A percentile compares a stretch with the other conserved stretches of the same genome.
Conservation (phyloP, 164 flowering plant genomes). For the Chimonanthus salicifolius region DNA sequence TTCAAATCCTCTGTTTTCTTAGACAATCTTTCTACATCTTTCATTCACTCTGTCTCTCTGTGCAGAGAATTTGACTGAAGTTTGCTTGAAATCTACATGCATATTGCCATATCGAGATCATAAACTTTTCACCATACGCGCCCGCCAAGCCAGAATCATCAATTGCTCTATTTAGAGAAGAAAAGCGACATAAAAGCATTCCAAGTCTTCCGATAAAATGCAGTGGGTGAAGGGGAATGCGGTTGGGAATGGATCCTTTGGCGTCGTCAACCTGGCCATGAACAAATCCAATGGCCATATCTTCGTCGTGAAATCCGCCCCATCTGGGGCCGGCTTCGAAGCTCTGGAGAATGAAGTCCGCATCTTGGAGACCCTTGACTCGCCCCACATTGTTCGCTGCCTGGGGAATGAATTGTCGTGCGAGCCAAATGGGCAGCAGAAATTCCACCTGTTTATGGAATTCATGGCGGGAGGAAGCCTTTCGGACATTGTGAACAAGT, state of each 20-base stretch:
- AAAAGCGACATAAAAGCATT: slow-evolving; percentile 19
- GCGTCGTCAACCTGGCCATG: slow-evolving; percentile 47
- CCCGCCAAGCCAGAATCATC: neutral
- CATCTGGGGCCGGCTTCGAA: slow-evolving; percentile 18
- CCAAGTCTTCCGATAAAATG: slow-evolving; percentile 12
- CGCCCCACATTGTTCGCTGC: slow-evolving; percentile 38
- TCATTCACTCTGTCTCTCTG: neutral
- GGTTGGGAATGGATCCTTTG: slow-evolving; percentile 49
- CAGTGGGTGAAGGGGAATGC: slow-evolving; percentile 50
- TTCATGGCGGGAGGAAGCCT: slow-evolving; percentile 60
- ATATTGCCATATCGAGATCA: neutral
- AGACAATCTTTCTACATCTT: too few species aligned
- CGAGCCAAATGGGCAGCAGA: slow-evolving; percentile 19
- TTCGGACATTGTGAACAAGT: slow-evolving; percentile 30
- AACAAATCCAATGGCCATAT: slow-evolving; percentile 38
- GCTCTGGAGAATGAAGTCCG: slow-evolving; percentile 41
- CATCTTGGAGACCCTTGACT: slow-evolving; percentile 34
- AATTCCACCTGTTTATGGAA: slow-evolving; percentile 46
- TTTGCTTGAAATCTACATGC: neutral
- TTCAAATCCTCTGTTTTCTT: neutral
- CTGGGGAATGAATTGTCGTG: slow-evolving; percentile 26
- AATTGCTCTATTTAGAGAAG: neutral
- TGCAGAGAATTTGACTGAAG: neutral
- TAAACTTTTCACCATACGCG: neutral
- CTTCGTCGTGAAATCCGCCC: slow-evolving; percentile 47